Evolutionary conservation across 306 rosid species (phyloP), one percentile per base, ranked within the genome.

Genomic region (Geum urbanum): DNA sequence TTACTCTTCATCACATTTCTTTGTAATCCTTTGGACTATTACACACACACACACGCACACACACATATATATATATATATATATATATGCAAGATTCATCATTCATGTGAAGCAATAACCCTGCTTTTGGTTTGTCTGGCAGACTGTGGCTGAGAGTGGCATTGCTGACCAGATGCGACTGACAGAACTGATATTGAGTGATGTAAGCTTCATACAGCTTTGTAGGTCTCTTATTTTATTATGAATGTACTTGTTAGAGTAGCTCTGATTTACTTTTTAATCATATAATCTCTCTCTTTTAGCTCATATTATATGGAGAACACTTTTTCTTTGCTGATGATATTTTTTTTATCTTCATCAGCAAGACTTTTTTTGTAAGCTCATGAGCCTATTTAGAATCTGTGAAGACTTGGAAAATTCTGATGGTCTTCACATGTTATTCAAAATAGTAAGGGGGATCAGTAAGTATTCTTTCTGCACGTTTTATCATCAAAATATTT

Each of bases 401-500:
- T 90, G 96, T 67, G 98, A 92, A 80, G 90, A 86, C 74, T 76
- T 85, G 82, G 90, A 86, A 75, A 81, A 92, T 66, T 66, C 84
- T 75, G 98, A 92, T 47, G 85, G 90, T 79, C 98, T 90, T 77
- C 98, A 86, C 84, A 88, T 84, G 96, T 81, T 92, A 79, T 90
- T 72, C 84, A 90, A 90, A 92, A 92, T 92, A 73, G 90, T 86
- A 81, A 84, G 88, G 77, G 96, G 94, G 80, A 92, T 90, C 79
- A 78, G 98, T 92, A 74, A 92, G 96, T 88, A 77, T 73, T 84
- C 60, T 19, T 47, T 77, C 77, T 72, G 24, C 65, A 49, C 59
- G 32, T 76, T 51, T 35, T 22, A 60, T 70, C 70, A 41, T 41
- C 27, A 4, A 45, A 19, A 20, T 65, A 48, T 35, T 71, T 54